These are phyloP conservation scores for Termitomyces sp. DNA, from an alignment of 1,284 basidiomycete genomes.

Conservation along the genomic window DNA sequence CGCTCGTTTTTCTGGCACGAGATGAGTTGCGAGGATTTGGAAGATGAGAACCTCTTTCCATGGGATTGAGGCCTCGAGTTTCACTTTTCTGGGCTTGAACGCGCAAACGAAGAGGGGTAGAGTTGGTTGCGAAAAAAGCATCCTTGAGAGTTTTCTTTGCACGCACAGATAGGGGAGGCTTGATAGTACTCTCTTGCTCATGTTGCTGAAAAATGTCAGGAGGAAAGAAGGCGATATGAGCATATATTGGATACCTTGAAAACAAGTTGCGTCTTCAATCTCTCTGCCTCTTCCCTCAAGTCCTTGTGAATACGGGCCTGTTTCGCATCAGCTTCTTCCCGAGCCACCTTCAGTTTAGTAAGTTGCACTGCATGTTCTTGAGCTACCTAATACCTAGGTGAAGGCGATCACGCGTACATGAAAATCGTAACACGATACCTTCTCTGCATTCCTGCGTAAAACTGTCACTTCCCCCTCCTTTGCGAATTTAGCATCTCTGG, in stretches of 20 bases:
- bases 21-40: conserved; percentile 25
- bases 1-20: conserved; percentile 25
- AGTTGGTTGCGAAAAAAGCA: conserved; percentile 33
- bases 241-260: conserved; percentile 54
- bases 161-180: conserved; percentile 37
- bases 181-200: conserved; percentile 60
- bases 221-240: not conserved
- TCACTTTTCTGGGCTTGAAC: conserved; percentile 26
- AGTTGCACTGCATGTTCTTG: conserved; percentile 57
- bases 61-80: conserved; percentile 23
- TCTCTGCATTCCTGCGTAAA: conserved; percentile 51
- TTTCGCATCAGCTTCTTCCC: conserved; percentile 53
- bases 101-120: conserved; percentile 36
- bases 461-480: conserved; percentile 63
- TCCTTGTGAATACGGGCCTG: conserved; percentile 51
- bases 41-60: conserved; percentile 34
- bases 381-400: conserved; percentile 36
- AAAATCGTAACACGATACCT: conserved; percentile 30
- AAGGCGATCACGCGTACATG: not conserved
- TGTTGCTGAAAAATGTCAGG: conserved; percentile 47
- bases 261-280: conserved; percentile 59
- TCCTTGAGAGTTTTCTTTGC: conserved; percentile 34
- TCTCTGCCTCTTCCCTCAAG: conserved; percentile 63
- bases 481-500: conserved; percentile 39
- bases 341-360: conserved; percentile 50